Base-by-base conservation (phyloP, 2,329 filamentous ascomycete species). In the Calonectria hongkongensis region DNA sequence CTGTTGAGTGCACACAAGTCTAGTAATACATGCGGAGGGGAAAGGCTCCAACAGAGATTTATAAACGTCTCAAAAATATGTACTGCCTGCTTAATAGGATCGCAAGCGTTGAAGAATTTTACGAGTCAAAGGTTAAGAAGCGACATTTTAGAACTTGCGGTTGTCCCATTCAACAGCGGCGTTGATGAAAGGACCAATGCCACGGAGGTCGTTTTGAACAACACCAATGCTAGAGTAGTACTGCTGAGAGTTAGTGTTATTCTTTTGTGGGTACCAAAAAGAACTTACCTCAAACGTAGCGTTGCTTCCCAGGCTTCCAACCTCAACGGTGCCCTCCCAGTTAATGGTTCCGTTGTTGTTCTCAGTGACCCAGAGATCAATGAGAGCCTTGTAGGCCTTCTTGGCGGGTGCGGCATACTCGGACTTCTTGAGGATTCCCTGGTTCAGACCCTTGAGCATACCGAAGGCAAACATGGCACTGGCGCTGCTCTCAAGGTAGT, bases 401-500 rank as follows among this genome's bases (percentile, higher is more conserved):
- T 74, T 68, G 2, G 82, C 81, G 0, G 75, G 72, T 8, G 66
- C 41, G 1, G 65, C 60, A 36, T 79, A 83, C 3, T 73, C 73
- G 10, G 62, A 45, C 64, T 77, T 48, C 2, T 79, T 74, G 8
- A 84, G 54, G n/a, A 80, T 73, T 1, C 82, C 82, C 2, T 75
- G 73, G n/a, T 78, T 77, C 0, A 83, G 36, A 5, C 81, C 89
- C 74, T 85, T 87, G 15, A 91, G 79, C 72, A 90, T 81, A 0
- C 88, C 86, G 68, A 89, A 90, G 0, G 86, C 84, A 75, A 91
- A 92, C 87, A 92, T 90, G 4, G 89, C 89, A 2, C 88, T 88
- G 9, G 87, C 90, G 39, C 89, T 90, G 41, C 88, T 89, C 82
- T 92, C 89, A 60, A 92, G 88, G 79, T 90, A 92, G 80, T 93